These are phyloP conservation scores for Euptelea pleiosperma DNA, from an alignment of 164 flowering plant species.

Conservation along the genomic window DNA sequence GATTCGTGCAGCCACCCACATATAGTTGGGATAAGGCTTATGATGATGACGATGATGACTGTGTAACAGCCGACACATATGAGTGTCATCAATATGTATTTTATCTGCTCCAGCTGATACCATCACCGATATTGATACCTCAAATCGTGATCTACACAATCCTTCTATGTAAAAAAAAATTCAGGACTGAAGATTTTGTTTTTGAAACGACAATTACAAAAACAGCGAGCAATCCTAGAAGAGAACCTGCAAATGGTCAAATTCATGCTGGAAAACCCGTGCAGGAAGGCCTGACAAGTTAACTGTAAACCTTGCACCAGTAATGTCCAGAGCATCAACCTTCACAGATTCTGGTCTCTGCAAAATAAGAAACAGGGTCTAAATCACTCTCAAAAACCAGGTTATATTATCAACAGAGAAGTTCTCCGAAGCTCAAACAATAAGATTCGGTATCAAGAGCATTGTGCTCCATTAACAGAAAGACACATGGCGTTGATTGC, in stretches of 20 bases:
- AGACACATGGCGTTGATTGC: too few relatives aligned
- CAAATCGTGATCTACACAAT: too few relatives aligned
- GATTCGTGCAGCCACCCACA: too few relatives aligned
- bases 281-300: conserved; percentile 77
- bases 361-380: conserved; percentile 12
- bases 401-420: neutral
- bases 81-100: too few relatives aligned
- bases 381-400: conserved; percentile 1
- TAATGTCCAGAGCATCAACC: conserved; percentile 79
- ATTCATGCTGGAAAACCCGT: conserved; percentile 94
- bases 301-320: conserved; percentile 67
- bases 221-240: neutral
- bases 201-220: neutral
- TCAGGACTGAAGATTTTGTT: neutral
- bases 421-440: neutral
- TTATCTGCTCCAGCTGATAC: too few relatives aligned
- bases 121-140: too few relatives aligned
- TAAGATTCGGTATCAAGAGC: neutral
- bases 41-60: too few relatives aligned
- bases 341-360: conserved; percentile 93
- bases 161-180: too few relatives aligned
- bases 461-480: neutral
- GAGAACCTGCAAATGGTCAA: conserved; percentile 84
- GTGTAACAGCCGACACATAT: too few relatives aligned
- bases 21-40: too few relatives aligned